Conservation (phyloP, 1,284 basidiomycete genomes). For the Ceratobasidium sp. region DNA sequence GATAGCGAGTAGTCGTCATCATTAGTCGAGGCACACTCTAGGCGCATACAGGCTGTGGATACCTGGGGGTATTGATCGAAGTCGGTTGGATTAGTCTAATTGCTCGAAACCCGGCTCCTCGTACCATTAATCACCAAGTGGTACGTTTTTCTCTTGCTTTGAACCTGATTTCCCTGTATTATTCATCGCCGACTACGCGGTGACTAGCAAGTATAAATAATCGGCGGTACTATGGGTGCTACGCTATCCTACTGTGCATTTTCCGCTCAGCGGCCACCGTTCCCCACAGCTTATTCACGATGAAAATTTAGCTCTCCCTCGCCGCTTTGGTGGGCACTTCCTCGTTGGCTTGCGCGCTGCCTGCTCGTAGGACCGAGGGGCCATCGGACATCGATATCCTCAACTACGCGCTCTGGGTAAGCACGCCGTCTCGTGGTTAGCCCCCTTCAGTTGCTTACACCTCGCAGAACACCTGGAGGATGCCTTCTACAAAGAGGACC, state of each 20-base stretch:
- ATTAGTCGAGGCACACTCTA: too few species aligned
- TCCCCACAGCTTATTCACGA: background rate
- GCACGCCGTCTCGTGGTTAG: constrained; percentile 38
- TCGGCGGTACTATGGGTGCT: too few species aligned
- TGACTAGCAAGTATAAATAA: too few species aligned
- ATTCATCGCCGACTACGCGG: too few species aligned
- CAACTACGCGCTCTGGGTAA: constrained; percentile 57
- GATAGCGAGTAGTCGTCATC: too few species aligned
- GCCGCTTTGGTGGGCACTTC: constrained; percentile 44
- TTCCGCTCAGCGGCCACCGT: too few species aligned
- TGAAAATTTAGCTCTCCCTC: constrained; percentile 28
- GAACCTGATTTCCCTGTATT: too few species aligned
- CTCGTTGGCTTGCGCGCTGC: constrained; percentile 41
- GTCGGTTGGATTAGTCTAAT: background rate
- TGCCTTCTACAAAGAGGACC: constrained; percentile 61
- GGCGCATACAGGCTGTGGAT: too few species aligned
- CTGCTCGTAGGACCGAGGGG: constrained; percentile 43
- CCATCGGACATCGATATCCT: constrained; percentile 51
- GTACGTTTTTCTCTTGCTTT: background rate
- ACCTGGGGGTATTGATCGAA: too few species aligned
- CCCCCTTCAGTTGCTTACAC: constrained; percentile 48
- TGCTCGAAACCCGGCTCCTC: background rate
- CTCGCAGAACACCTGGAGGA: constrained; percentile 73
- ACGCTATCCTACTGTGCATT: too few species aligned
- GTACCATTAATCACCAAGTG: background rate